Conservation (phyloP, 1,139 yeast species). For the Pichia sp. region DNA sequence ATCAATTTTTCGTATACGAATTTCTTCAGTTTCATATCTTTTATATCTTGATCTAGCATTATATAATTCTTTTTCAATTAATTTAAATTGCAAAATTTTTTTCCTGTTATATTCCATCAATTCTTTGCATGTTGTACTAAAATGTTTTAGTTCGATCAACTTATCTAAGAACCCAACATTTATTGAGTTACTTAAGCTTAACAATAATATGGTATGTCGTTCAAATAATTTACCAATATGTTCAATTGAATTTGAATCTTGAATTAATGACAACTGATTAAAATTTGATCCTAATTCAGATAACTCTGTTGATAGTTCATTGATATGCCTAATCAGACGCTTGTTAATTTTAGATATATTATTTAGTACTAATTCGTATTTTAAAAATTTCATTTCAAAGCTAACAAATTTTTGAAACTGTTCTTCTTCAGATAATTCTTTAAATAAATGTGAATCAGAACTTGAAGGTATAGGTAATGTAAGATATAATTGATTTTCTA, state of each 20-base stretch:
- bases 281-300: constrained; percentile 66
- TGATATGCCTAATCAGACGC: constrained; percentile 52
- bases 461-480: constrained; percentile 29
- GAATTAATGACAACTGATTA: constrained; percentile 67
- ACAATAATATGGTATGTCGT: constrained; percentile 60
- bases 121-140: constrained; percentile 59
- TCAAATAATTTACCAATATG: constrained; percentile 79
- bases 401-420: constrained; percentile 33
- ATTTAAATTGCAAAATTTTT: constrained; percentile 60
- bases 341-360: constrained; percentile 63
- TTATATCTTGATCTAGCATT: constrained; percentile 40
- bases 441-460: constrained; percentile 19
- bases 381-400: constrained; percentile 46
- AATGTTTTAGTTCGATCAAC: constrained; percentile 73
- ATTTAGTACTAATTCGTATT: constrained; percentile 50
- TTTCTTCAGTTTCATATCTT: constrained; percentile 38
- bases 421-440: constrained; percentile 25
- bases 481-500: constrained; percentile 28
- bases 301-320: constrained; percentile 61
- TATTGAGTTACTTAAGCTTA: constrained; percentile 59
- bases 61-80: constrained; percentile 50
- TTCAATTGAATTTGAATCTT: constrained; percentile 50
- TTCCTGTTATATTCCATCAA: constrained; percentile 64
- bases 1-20: constrained; percentile 37
- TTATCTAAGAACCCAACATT: constrained; percentile 79